A percentile compares a stretch with the other conserved stretches of the same genome.
Conservation (phyloP, 1,284 basidiomycete genomes). For the Sphaerobolus stellatus region DNA sequence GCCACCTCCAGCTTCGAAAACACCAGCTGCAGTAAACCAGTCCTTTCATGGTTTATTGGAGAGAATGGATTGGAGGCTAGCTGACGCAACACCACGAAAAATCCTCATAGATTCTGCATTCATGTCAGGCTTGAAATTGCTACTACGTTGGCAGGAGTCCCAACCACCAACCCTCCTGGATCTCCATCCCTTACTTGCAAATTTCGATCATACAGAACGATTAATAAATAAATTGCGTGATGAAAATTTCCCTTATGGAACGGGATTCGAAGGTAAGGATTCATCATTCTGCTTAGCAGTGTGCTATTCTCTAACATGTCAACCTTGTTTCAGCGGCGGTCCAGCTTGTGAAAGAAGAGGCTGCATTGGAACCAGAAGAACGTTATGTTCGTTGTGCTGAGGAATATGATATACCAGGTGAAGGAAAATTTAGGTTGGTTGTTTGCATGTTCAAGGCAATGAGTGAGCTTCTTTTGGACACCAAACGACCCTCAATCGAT, state of each 20-base stretch:
- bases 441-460: slow-evolving; percentile 24
- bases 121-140: slow-evolving; percentile 15
- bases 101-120: slow-evolving; percentile 27
- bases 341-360: not conserved
- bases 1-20: slow-evolving; percentile 15
- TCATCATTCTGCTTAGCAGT: not conserved
- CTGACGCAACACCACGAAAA: slow-evolving; percentile 27
- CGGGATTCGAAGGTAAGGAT: slow-evolving; percentile 24
- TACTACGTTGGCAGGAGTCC: slow-evolving; percentile 18
- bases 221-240: slow-evolving; percentile 21
- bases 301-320: not conserved
- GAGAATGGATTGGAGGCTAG: slow-evolving; percentile 22
- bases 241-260: slow-evolving; percentile 21
- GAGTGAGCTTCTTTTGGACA: slow-evolving; percentile 19
- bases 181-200: slow-evolving; percentile 29
- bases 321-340: not conserved
- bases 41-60: slow-evolving; percentile 14
- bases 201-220: slow-evolving; percentile 22
- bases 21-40: not conserved
- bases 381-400: slow-evolving; percentile 18
- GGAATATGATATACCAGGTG: not conserved
- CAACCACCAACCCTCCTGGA: slow-evolving; percentile 14
- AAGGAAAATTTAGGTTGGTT: slow-evolving; percentile 15
- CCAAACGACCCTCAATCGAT: slow-evolving; percentile 23
- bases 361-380: not conserved